A percentile compares a stretch with the other conserved stretches of the same genome.
Evolutionary conservation across 805 yeast species (phyloP).

Genomic region (Candida boleticola): DNA sequence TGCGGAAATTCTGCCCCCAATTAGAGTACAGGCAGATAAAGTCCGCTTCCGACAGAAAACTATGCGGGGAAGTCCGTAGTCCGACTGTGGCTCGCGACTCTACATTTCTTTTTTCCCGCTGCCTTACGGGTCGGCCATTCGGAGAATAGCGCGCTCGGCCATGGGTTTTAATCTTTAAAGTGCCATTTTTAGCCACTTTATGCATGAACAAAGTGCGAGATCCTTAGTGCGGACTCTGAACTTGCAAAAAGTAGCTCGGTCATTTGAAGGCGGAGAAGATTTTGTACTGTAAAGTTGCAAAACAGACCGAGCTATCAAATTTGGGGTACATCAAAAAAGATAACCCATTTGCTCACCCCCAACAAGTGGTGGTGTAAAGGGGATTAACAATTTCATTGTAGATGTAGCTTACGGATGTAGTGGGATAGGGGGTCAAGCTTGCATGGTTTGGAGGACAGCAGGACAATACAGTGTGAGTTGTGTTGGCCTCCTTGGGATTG

Average conservation of each 20-base stretch:
- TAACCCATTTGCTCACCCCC: too few relatives aligned
- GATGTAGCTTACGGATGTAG: too few relatives aligned
- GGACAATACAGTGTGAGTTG: too few relatives aligned
- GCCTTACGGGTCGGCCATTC: background rate
- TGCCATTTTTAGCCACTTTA: too few relatives aligned
- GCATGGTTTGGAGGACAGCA: too few relatives aligned
- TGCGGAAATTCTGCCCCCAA: too few relatives aligned
- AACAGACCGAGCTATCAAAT: conserved; percentile 2
- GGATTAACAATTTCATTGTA: background rate
- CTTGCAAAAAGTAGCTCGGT: conserved; percentile 1
- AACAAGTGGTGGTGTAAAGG: too few relatives aligned
- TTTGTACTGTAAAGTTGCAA: background rate
- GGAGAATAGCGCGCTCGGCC: background rate
- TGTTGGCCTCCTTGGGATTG: too few relatives aligned
- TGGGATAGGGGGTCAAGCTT: too few relatives aligned
- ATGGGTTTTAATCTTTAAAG: too few relatives aligned
- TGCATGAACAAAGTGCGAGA: background rate
- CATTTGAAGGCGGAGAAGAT: background rate
- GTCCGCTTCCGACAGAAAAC: conserved; percentile 1
- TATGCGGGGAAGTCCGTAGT: background rate
- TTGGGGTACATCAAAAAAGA: too few relatives aligned
- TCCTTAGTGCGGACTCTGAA: background rate
- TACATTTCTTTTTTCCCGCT: background rate
- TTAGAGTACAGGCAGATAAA: too few relatives aligned
- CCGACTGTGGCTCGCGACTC: background rate